phyloP scores from a whole-genome alignment of 192 early-diverging fungal species.

The Jimgerdemannia lactiflua region DNA sequence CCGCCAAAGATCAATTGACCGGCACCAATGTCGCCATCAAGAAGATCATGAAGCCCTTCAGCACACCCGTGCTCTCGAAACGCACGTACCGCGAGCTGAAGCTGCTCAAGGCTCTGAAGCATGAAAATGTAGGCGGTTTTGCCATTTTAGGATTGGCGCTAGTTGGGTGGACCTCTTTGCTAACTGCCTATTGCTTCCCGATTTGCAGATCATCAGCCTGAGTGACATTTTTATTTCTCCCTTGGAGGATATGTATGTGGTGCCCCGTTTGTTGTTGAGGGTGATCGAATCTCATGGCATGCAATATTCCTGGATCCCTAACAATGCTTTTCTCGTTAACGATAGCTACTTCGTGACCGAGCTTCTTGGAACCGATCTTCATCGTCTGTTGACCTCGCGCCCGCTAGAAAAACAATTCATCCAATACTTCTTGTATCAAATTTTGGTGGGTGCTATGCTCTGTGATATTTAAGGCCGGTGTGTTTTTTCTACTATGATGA shows the following conservation, averaged over 20 bases:
- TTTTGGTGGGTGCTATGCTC: slow-evolving; percentile 54
- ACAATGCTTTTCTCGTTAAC: not conserved
- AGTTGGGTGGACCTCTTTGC: not conserved
- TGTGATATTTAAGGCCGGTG: not conserved
- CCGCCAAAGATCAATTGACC: slow-evolving; percentile 86
- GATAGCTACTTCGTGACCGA: slow-evolving; percentile 96
- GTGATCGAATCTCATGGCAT: not conserved
- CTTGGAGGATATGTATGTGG: slow-evolving; percentile 81
- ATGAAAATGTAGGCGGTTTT: slow-evolving; percentile 77
- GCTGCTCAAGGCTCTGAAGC: slow-evolving; percentile 88
- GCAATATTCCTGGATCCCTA: not conserved
- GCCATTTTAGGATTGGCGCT: not conserved
- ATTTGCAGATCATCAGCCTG: slow-evolving; percentile 78
- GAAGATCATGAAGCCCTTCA: slow-evolving; percentile 96
- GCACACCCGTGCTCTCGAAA: slow-evolving; percentile 89
- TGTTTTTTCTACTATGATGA: not conserved
- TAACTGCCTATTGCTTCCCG: slow-evolving; percentile 1
- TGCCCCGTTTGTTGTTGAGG: not conserved
- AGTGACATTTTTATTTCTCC: slow-evolving; percentile 94
- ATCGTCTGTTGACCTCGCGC: slow-evolving; percentile 85
- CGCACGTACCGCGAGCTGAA: slow-evolving; percentile 94
- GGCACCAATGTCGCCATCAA: slow-evolving; percentile 88
- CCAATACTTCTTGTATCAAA: slow-evolving; percentile 98
- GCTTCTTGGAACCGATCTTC: slow-evolving; percentile 92
- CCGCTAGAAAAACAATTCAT: slow-evolving; percentile 94